Evolutionary conservation across 805 yeast genomes (phyloP).

Genomic region (Wickerhamomyces rabaulensis): DNA sequence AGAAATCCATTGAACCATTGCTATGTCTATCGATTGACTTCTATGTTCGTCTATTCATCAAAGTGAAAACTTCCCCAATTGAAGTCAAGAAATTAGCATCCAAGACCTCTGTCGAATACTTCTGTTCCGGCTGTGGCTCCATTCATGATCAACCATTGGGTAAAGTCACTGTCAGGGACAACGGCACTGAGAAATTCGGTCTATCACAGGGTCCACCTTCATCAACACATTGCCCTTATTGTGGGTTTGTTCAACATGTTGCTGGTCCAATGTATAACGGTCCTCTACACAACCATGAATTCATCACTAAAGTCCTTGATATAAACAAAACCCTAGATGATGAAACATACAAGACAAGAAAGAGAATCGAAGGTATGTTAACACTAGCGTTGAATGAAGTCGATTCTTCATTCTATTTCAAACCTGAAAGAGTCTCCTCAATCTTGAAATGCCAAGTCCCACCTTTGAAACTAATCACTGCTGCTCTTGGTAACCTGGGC

Average conservation of each 20-base stretch:
- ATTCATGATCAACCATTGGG: conserved; percentile 73
- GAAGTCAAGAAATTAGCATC: conserved; percentile 76
- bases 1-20: conserved; percentile 81
- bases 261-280: conserved; percentile 99
- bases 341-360: conserved; percentile 67
- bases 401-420: conserved; percentile 73
- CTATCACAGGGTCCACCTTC: conserved; percentile 57
- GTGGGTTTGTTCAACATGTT: conserved; percentile 65
- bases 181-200: conserved; percentile 47
- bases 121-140: conserved; percentile 86
- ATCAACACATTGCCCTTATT: conserved; percentile 58
- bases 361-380: conserved; percentile 89
- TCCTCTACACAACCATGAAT: conserved; percentile 61
- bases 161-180: conserved; percentile 38
- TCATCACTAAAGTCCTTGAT: conserved; percentile 59
- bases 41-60: conserved; percentile 81
- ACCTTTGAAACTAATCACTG: conserved; percentile 60
- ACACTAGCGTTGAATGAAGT: conserved; percentile 77
- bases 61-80: conserved; percentile 72
- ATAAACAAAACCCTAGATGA: conserved; percentile 45
- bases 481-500: conserved; percentile 84
- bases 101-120: conserved; percentile 70
- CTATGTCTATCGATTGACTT: conserved; percentile 85
- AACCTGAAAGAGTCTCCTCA: conserved; percentile 71
- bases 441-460: conserved; percentile 81